phyloP scores from a whole-genome alignment of 1,284 basidiomycete genomes.

The Ustilago bromivora region DNA sequence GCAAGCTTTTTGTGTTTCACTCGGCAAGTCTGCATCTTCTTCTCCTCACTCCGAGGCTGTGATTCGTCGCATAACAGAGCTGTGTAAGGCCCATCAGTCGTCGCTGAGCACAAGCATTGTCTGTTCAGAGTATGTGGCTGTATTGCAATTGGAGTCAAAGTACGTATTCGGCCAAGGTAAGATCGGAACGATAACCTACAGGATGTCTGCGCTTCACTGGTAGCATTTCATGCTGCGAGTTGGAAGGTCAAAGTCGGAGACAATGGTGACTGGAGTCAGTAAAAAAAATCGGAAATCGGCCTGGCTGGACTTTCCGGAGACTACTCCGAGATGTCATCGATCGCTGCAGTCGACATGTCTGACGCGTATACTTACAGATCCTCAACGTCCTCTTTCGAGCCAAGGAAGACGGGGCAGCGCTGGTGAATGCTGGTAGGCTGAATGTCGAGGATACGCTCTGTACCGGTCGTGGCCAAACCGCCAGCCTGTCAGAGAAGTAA shows the following conservation, averaged over 20 bases:
- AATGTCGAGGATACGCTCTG: slow-evolving; percentile 90
- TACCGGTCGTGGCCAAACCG: slow-evolving; percentile 94
- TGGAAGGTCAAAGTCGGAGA: not conserved
- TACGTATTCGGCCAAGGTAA: not conserved
- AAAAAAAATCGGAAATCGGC: not conserved
- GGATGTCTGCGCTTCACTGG: slow-evolving; percentile 7
- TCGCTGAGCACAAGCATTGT: not conserved
- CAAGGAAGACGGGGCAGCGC: slow-evolving; percentile 92
- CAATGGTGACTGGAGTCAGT: not conserved
- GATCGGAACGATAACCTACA: not conserved
- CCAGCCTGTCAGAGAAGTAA: slow-evolving; percentile 77
- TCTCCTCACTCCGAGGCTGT: not conserved
- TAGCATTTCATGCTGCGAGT: slow-evolving; percentile 17
- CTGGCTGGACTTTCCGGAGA: not conserved
- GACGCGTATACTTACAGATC: slow-evolving; percentile 72
- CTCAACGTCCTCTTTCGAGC: slow-evolving; percentile 91
- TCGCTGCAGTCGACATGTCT: slow-evolving; percentile 1
- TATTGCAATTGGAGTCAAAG: not conserved
- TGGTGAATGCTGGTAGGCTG: slow-evolving; percentile 90
- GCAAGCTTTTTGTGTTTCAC: too few species aligned
- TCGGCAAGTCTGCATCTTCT: not conserved
- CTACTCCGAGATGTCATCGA: not conserved
- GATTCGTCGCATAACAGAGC: not conserved
- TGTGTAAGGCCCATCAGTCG: not conserved
- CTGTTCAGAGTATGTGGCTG: not conserved